Percentiles rank a stretch among this genome's conserved stretches.
Conservation (phyloP, 2,329 filamentous ascomycete genomes). For the Neonectria hederae region DNA sequence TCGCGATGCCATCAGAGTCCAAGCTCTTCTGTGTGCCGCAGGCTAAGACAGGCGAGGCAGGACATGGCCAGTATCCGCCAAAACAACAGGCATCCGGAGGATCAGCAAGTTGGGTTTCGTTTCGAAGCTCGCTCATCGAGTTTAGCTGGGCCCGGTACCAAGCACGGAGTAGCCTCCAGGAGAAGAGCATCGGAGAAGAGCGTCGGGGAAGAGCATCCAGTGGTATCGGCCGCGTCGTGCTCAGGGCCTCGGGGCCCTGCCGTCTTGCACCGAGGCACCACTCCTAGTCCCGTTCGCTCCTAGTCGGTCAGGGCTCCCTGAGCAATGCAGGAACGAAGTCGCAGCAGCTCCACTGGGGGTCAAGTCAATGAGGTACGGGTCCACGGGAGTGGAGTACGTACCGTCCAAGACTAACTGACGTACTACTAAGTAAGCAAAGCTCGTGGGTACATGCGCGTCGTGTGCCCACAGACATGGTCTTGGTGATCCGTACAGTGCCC, state of each 20-base stretch:
- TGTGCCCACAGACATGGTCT: conserved; percentile 11
- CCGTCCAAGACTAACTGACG: conserved; percentile 29
- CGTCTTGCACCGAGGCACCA: conserved; percentile 25
- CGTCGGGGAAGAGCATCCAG: conserved; percentile 12
- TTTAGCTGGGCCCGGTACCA: conserved; percentile 18
- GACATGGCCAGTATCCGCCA: conserved; percentile 21
- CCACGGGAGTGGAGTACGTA: conserved; percentile 27
- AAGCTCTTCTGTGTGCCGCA: conserved; percentile 24
- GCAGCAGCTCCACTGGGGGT: conserved; percentile 34
- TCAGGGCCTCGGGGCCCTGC: conserved; percentile 28
- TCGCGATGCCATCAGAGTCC: conserved; percentile 18
- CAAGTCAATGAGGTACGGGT: no score
- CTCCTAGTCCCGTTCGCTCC: conserved; percentile 28
- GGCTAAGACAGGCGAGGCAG: conserved; percentile 19
- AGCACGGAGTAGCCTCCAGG: conserved; percentile 19
- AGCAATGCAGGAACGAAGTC: conserved; percentile 44
- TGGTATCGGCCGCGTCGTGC: conserved; percentile 29
- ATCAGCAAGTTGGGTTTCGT: conserved; percentile 34
- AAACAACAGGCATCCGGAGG: conserved; percentile 27
- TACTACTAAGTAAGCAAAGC: background rate
- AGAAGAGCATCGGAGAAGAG: background rate
- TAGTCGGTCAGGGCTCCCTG: conserved; percentile 34
- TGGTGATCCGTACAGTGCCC: conserved; percentile 17
- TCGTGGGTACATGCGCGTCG: conserved; percentile 19
- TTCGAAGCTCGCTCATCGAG: conserved; percentile 29